Conservation (phyloP, 1,284 basidiomycete species). For the Cutaneotrichosporon cyanovorans region DNA sequence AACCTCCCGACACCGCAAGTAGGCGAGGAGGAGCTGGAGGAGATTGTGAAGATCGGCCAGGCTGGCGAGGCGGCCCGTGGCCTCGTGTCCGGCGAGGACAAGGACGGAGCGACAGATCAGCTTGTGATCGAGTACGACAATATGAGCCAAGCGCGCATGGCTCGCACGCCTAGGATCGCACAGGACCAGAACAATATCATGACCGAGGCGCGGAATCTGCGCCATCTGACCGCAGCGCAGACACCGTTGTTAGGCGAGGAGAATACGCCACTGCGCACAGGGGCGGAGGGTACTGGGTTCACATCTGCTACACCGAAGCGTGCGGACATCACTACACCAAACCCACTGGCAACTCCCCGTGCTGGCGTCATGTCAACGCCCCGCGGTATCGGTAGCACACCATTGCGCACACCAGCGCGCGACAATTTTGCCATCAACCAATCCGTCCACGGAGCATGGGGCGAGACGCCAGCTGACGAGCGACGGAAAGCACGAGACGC, state of each 20-base stretch:
- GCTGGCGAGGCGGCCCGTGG: constrained; percentile 81
- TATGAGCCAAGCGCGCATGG: constrained; percentile 77
- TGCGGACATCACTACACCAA: constrained; percentile 82
- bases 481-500: constrained; percentile 57
- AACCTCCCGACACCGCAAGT: constrained; percentile 86
- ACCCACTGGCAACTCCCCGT: constrained; percentile 83
- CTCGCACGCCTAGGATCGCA: constrained; percentile 83
- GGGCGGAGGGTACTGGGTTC: constrained; percentile 63
- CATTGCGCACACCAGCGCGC: constrained; percentile 81
- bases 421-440: constrained; percentile 85
- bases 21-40: constrained; percentile 89
- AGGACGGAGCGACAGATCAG: constrained; percentile 69
- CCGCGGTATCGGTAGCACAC: constrained; percentile 55
- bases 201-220: constrained; percentile 87
- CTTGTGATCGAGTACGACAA: constrained; percentile 88
- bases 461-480: constrained; percentile 68
- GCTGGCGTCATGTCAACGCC: constrained; percentile 57
- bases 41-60: constrained; percentile 97
- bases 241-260: constrained; percentile 94
- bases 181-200: constrained; percentile 78
- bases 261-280: constrained; percentile 82
- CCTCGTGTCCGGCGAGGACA: constrained; percentile 56
- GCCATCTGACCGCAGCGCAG: constrained; percentile 83
- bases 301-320: constrained; percentile 75
- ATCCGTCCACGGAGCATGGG: constrained; percentile 53